Conservation (phyloP, 768 basidiomycete genomes). For the Boletus rubroflammeus region DNA sequence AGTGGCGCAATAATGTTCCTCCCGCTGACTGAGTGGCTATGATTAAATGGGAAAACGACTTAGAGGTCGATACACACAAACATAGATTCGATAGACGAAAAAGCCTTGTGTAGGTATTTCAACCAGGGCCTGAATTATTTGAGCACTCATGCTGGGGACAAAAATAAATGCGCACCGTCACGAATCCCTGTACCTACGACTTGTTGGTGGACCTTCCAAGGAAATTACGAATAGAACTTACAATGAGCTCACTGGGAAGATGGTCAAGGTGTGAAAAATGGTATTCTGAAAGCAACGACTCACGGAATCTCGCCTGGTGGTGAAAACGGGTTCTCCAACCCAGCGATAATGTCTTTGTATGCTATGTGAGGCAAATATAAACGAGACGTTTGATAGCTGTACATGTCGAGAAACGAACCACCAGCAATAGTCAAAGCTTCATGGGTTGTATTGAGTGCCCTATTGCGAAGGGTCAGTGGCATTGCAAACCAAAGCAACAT, state of each 20-base stretch:
- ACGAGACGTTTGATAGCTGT: neutral
- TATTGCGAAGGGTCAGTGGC: neutral
- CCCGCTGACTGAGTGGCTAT: constrained; percentile 1
- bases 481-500: no score
- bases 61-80: neutral
- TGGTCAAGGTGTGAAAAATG: neutral
- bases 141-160: neutral
- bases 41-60: neutral
- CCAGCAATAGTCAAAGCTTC: constrained; percentile 7
- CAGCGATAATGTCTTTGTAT: constrained; percentile 4
- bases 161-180: neutral
- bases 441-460: constrained; percentile 9
- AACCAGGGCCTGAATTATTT: neutral
- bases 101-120: constrained; percentile 5
- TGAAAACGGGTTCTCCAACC: neutral
- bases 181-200: constrained; percentile 4
- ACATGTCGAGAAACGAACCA: neutral
- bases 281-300: neutral
- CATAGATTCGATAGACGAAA: constrained; percentile 11
- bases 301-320: no score
- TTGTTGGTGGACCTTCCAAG: neutral
- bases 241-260: constrained; percentile 4
- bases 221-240: neutral
- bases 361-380: neutral
- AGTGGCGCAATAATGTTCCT: constrained; percentile 5